Percentiles rank a stretch among this genome's conserved stretches.
Conservation (phyloP, 306 rosid genomes). For the Cicer judaicum region DNA sequence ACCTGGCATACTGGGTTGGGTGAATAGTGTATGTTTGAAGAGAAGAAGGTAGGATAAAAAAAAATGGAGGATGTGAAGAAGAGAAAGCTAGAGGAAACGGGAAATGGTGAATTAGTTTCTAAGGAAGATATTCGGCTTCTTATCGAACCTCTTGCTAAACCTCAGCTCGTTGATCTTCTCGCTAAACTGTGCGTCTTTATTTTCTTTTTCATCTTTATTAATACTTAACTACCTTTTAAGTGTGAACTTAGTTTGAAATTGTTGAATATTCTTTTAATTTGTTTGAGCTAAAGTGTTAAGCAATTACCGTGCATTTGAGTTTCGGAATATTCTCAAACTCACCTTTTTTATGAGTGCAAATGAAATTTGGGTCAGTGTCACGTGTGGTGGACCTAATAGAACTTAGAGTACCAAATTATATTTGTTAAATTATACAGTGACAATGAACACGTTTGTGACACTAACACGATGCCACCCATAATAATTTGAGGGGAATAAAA, state of each 20-base stretch:
- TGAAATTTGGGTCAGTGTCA: not conserved
- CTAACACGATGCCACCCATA: no score
- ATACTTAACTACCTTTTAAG: no score
- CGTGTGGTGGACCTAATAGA: not conserved
- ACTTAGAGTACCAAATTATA: not conserved
- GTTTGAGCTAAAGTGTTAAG: not conserved
- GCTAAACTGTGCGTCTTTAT: slow-evolving; percentile 61
- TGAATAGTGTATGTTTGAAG: not conserved
- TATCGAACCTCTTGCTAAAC: slow-evolving; percentile 71
- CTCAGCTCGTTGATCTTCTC: slow-evolving; percentile 81
- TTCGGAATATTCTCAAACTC: slow-evolving; percentile 20
- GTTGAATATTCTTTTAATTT: not conserved
- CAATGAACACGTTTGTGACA: no score
- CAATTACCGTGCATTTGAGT: not conserved
- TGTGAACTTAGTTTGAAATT: not conserved
- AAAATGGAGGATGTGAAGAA: slow-evolving; percentile 73
- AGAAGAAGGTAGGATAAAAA: not conserved
- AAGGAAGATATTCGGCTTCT: slow-evolving; percentile 65
- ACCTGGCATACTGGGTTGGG: no score
- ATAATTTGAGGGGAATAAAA: no score
- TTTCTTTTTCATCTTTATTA: not conserved
- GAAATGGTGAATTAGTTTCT: slow-evolving; percentile 42
- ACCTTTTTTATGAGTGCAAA: not conserved
- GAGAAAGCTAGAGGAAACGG: slow-evolving; percentile 68
- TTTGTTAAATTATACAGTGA: no score